Evolutionary conservation across 75 land plant genomes (phyloP), one percentile per base, ranked within the genome.

Genomic region (Cunninghamia lanceolata): DNA sequence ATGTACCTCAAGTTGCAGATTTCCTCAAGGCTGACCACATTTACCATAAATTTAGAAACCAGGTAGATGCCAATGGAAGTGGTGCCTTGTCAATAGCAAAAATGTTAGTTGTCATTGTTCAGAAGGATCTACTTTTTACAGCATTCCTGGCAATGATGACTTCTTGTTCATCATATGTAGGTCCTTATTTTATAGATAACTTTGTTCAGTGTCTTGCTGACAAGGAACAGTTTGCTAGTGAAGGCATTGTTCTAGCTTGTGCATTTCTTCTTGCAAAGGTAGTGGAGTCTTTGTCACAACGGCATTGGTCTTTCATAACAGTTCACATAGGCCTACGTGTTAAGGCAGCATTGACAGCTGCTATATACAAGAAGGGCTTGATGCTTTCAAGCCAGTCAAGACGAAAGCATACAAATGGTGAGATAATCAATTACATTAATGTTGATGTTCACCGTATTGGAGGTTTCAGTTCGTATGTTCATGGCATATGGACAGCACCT

Each of bases 381-480:
- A 52, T 42, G 19, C 86, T 88, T 90, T 84, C 89, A 89, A 14
- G 45, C 82, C 1, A 83, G 66, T 25, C 89, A 86, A 68, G 85
- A 50, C 80, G 68, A 36, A 36, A 85, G 89, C 84, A 75, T 77
- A 87, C 87, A 42, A 91, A 70, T 75, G 94, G 97, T 21, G 91
- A 91, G 39, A 93, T 93, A n/a, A 84, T 91, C 30, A 94, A 95
- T 75, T 86, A 90, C 40, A 85, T 94, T 40, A 89, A 88, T 81
- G 97, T 95, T 28, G 97, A 95, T 85, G 93, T 87, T 1, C 88
- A 92, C 50, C 87, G 94, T 54, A 86, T 95, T 39, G 90, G 91
- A 25, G 94, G 90, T 83, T 95, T 91, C 71, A 85, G 30, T 52
- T 87, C 86, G 91, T 87, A 88, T 83, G 45, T 94, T 21, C 94